Conservation (phyloP, 2,329 filamentous ascomycete species). For the Trichophyton schoenleinii region DNA sequence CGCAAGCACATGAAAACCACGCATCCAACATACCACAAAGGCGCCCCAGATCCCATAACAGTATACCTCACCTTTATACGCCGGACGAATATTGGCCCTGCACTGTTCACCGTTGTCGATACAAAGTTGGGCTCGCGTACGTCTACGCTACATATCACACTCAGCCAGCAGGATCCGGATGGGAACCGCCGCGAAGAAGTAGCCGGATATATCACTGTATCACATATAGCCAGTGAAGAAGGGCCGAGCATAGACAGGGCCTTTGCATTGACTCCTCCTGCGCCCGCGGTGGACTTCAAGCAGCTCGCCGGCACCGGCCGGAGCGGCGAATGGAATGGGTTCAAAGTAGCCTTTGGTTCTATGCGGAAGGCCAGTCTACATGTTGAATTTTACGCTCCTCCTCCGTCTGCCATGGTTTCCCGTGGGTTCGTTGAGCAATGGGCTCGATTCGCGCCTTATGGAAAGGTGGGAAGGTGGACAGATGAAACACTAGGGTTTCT, state of each 20-base stretch:
- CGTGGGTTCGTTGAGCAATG: constrained; percentile 47
- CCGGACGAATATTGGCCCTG: constrained; percentile 47
- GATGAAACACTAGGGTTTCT: constrained; percentile 53
- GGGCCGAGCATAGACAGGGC: constrained; percentile 45
- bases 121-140: constrained; percentile 53
- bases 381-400: constrained; percentile 42
- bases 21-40: constrained; percentile 37
- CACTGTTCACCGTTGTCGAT: constrained; percentile 47
- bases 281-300: constrained; percentile 17
- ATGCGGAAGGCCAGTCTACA: constrained; percentile 40
- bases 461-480: constrained; percentile 42
- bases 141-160: constrained; percentile 50
- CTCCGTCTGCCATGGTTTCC: constrained; percentile 20
- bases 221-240: constrained; percentile 46
- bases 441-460: constrained; percentile 45
- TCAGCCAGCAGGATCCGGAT: constrained; percentile 31
- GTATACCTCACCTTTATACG: constrained; percentile 55
- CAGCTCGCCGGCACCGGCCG: constrained; percentile 31
- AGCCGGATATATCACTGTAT: constrained; percentile 52
- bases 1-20: constrained; percentile 49
- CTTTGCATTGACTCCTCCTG: constrained; percentile 34
- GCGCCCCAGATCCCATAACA: constrained; percentile 46
- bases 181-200: constrained; percentile 43
- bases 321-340: constrained; percentile 36
- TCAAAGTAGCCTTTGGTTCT: constrained; percentile 19